Conservation (phyloP, 371 early-diverging fungal species). For the Entomophthora muscae region DNA sequence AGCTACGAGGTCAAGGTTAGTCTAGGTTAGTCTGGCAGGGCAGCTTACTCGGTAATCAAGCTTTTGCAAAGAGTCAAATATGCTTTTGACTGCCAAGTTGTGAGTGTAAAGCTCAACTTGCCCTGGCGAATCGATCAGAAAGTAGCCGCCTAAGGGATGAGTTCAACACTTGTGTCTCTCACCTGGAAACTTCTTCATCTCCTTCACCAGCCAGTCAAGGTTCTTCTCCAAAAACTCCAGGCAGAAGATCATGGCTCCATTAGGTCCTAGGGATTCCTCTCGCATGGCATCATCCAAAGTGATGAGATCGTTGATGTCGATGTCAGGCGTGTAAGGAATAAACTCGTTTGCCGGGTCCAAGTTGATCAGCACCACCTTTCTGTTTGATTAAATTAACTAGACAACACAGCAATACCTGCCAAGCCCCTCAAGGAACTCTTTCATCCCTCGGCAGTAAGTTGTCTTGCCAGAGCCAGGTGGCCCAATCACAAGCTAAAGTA, state of each 20-base stretch:
- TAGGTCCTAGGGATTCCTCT: conserved; percentile 88
- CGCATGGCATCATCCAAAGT: conserved; percentile 93
- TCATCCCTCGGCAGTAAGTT: conserved; percentile 85
- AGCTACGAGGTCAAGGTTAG: conserved; percentile 19
- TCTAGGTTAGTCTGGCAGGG: not conserved
- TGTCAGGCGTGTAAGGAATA: conserved; percentile 68
- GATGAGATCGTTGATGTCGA: conserved; percentile 86
- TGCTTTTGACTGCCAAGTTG: no score
- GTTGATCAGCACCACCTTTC: conserved; percentile 82
- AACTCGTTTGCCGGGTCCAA: conserved; percentile 95
- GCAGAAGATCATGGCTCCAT: conserved; percentile 96
- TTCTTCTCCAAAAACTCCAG: conserved; percentile 87
- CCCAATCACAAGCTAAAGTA: conserved; percentile 88
- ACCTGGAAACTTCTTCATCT: conserved; percentile 46
- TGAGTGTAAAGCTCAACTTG: conserved; percentile 98
- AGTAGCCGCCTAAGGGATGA: conserved; percentile 48
- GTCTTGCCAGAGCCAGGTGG: conserved; percentile 98
- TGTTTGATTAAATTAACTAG: conserved; percentile 12
- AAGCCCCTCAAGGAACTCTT: conserved; percentile 65
- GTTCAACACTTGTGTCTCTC: conserved; percentile 9
- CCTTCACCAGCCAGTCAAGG: conserved; percentile 81
- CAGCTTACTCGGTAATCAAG: conserved; percentile 43
- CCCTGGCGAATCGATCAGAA: conserved; percentile 97
- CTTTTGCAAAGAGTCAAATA: conserved; percentile 59
- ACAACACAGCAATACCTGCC: conserved; percentile 32